A percentile compares a stretch with the other conserved stretches of the same genome.
These are phyloP conservation scores for Panus rudis DNA, from an alignment of 768 basidiomycete species.

Conservation along the genomic window DNA sequence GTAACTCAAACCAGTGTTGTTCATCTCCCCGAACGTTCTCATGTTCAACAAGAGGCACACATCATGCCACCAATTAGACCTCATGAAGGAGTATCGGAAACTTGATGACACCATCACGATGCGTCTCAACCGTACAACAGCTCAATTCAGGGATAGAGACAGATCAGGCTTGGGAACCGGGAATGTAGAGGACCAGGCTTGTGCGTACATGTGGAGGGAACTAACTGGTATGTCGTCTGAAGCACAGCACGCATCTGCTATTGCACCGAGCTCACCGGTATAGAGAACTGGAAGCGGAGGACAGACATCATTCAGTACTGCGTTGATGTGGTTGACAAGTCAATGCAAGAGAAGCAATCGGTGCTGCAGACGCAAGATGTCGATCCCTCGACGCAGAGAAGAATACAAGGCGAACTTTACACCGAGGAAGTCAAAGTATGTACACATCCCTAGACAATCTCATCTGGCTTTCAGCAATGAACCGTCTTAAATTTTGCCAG, in stretches of 20 bases:
- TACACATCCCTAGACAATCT: constrained; percentile 1
- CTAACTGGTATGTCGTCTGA: constrained; percentile 57
- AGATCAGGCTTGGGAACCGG: constrained; percentile 41
- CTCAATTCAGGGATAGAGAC: constrained; percentile 68
- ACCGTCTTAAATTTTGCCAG: constrained; percentile 29
- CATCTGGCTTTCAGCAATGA: constrained; percentile 5
- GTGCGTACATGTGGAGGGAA: constrained; percentile 71
- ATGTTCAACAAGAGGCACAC: too few relatives aligned
- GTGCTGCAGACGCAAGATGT: constrained; percentile 34
- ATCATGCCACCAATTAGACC: constrained; percentile 39
- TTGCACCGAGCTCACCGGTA: not conserved
- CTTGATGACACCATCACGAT: constrained; percentile 76
- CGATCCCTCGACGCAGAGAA: constrained; percentile 41
- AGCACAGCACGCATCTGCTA: constrained; percentile 32
- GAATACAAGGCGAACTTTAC: constrained; percentile 49
- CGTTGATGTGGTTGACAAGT: constrained; percentile 59
- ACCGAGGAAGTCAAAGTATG: constrained; percentile 67
- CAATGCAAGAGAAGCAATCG: constrained; percentile 48
- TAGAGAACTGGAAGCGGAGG: constrained; percentile 60
- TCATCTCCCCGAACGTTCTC: constrained; percentile 6
- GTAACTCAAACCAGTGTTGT: constrained; percentile 24
- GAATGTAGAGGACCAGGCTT: constrained; percentile 67
- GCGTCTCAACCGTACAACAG: constrained; percentile 74
- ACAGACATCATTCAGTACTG: constrained; percentile 74
- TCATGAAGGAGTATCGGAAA: constrained; percentile 74